Conservation (phyloP, 2,329 filamentous ascomycete species). For the Leptoxyphium fumago region DNA sequence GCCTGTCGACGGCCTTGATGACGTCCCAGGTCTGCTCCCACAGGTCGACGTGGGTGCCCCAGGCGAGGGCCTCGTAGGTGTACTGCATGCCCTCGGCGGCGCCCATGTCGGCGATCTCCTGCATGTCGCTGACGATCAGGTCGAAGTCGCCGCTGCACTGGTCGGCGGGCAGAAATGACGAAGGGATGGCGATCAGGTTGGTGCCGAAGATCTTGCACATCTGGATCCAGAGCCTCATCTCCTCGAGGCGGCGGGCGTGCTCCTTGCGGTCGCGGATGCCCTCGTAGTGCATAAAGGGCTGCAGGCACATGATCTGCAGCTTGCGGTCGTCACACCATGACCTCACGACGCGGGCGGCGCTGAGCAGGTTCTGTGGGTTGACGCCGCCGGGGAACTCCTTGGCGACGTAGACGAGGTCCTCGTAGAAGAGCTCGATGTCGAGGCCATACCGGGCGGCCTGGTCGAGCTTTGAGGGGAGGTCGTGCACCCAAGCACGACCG, state of each 20-base stretch:
- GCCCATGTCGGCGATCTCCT: conserved; percentile 52
- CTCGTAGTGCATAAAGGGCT: conserved; percentile 68
- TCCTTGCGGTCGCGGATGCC: conserved; percentile 49
- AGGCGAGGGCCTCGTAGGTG: conserved; percentile 60
- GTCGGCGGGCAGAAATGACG: conserved; percentile 46
- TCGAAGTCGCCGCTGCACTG: conserved; percentile 38
- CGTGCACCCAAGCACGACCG: conserved; percentile 57
- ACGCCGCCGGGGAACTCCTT: conserved; percentile 28
- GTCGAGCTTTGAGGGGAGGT: conserved; percentile 51
- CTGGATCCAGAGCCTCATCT: conserved; percentile 55
- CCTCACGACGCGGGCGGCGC: conserved; percentile 43
- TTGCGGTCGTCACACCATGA: conserved; percentile 40
- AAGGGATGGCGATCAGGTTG: conserved; percentile 60
- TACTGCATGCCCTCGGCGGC: conserved; percentile 45
- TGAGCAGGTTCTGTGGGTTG: conserved; percentile 33
- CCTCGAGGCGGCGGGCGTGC: conserved; percentile 42
- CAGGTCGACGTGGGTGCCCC: conserved; percentile 53
- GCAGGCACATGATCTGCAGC: conserved; percentile 51
- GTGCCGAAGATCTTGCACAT: conserved; percentile 50
- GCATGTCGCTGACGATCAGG: conserved; percentile 48
- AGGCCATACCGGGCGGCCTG: conserved; percentile 52
- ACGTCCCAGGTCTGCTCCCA: conserved; percentile 63
- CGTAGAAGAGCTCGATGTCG: conserved; percentile 64
- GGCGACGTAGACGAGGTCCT: conserved; percentile 54
- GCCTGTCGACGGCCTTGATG: conserved; percentile 46